These are phyloP conservation scores for Coniferiporia sulphurascens DNA, from an alignment of 1,284 basidiomycete genomes.

Conservation along the genomic window DNA sequence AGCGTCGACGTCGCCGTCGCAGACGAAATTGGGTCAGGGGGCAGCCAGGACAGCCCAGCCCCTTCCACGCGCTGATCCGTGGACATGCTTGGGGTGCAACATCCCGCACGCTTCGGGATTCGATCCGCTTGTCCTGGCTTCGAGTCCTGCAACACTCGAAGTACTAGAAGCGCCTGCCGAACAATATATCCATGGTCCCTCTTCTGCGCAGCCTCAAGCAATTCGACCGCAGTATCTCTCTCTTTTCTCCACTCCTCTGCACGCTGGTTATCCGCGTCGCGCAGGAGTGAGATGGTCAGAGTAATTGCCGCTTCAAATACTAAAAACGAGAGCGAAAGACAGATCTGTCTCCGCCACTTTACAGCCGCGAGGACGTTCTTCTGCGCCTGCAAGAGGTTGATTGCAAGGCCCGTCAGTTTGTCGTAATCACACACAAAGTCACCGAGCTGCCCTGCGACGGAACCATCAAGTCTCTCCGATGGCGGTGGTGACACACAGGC, in stretches of 20 bases:
- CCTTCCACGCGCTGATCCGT: not conserved
- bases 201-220: slow-evolving; percentile 3
- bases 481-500: not conserved
- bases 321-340: slow-evolving; percentile 27
- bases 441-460: not conserved
- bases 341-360: slow-evolving; percentile 19
- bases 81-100: not conserved
- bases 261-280: slow-evolving; percentile 2
- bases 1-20: not conserved
- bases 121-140: not conserved
- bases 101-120: not conserved
- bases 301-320: slow-evolving; percentile 31
- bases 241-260: slow-evolving; percentile 11
- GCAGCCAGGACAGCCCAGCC: not conserved
- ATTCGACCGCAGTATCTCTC: slow-evolving; percentile 4
- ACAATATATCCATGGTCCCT: slow-evolving; percentile 14
- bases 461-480: not conserved
- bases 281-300: slow-evolving; percentile 17
- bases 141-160: slow-evolving; percentile 12
- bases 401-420: slow-evolving; percentile 26
- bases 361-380: slow-evolving; percentile 21
- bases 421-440: slow-evolving; percentile 21
- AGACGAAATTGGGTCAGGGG: not conserved
- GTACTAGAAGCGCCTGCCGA: slow-evolving; percentile 9
- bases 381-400: slow-evolving; percentile 25